Base-by-base conservation (phyloP, 306 rosid genomes). In the Cucurbita ficifolia region DNA sequence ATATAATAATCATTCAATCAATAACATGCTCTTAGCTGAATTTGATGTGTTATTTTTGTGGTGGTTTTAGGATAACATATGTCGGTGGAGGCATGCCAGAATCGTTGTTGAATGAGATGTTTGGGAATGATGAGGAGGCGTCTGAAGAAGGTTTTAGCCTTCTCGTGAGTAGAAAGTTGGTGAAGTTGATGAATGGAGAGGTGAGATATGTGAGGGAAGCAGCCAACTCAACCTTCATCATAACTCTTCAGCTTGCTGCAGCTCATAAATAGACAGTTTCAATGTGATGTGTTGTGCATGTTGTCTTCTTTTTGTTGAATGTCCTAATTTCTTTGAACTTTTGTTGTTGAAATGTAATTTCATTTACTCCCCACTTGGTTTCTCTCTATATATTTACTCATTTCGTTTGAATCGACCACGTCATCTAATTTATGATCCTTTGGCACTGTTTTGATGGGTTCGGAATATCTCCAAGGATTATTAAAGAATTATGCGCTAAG, bases 171-270 rank as follows among this genome's bases (percentile, higher is more conserved):
- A 83, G 95, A 76, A 91, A 88, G 70, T 82, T 94, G 51, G 82
- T 91, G 81, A 89, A 88, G 81, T 89, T 89, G 24, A 94, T 94
- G 97, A 89, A 84, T 76, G 99, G 99, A 51, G 97, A 89, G 57
- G 90, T 91, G 19, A 87, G 82, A 42, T 89, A 86, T 84, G 80
- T 94, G 43, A 85, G 87, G 77, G 96, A 91, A 88, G 92, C 81
- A 16, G 92, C 86, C 33, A 90, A 77, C 57, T 81, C 95, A 16
- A 85, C 83, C 73, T 89, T 90, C 81, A 87, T 89, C 77, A 77
- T 90, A 69, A 77, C 96, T 6, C 89, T 68, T 49, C 91, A 90
- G 78, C 95, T 94, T 72, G 96, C 95, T 53, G 52, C 64, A 19
- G 13, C 51, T 10, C 62, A 71, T 21, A 52, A 79, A 46, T 10